Evolutionary conservation across 2,329 filamentous ascomycete genomes (phyloP), one percentile per base, ranked within the genome.

Genomic region (Zalaria obscura): DNA sequence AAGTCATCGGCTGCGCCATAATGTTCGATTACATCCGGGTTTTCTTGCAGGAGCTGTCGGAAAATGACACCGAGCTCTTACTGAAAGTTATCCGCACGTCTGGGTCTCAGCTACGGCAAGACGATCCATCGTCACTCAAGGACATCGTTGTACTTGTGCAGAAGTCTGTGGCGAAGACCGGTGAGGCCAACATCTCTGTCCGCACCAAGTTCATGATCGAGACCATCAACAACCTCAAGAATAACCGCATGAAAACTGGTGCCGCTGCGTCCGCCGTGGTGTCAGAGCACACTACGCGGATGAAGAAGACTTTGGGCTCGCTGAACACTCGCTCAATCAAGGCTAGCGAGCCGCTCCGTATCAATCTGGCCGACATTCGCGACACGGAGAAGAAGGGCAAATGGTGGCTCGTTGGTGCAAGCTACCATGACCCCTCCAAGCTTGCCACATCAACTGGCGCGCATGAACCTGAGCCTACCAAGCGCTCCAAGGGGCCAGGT

Each of bases 391-490:
- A 83, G 56, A 83, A 80, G 56, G 91, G 91, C 1, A 95, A 94
- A 65, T 98, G 91, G 91, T 98, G 91, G 91, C 75, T 96, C 18
- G 84, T 96, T 4, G 91, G 91, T 40, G 89, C 91, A n/a, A 94
- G 87, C 60, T 95, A 89, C 76, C 68, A 67, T 34, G 57, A 69
- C 11, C 56, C 66, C 2, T 54, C 52, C 4, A 56, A 52, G 38
- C 48, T 37, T 29, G 35, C 26, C 10, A 33, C 35, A 18, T 31
- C n/a, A 3, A 33, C 35, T 3, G 25, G 8, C 26, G 5, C 8
- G 7, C 34, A 11, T 3, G 6, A 7, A 10, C 34, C 7, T 11
- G 25, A 36, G 7, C 8, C 35, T 18, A 27, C 11, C 9, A 34
- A 34, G 31, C 29, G 25, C 2, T 28, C 9, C 35, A 43, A 42